Conservation (phyloP, 73 alveolate species). For the Paraurostyla sp. region DNA sequence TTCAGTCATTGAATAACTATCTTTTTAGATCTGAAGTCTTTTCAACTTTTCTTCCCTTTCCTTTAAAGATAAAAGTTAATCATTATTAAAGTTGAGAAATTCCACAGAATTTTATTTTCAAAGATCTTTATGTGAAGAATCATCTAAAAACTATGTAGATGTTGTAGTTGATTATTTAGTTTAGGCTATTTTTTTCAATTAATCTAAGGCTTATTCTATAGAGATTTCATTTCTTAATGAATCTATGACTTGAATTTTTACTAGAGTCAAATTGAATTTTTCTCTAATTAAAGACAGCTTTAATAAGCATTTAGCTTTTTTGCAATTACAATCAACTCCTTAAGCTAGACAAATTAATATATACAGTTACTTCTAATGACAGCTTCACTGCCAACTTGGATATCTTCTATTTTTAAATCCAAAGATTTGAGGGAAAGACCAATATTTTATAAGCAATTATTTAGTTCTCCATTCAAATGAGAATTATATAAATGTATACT, state of each 20-base stretch:
- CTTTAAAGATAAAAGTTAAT: too few relatives aligned
- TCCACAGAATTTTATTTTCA: too few relatives aligned
- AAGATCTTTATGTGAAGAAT: too few relatives aligned
- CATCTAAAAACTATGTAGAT: too few relatives aligned
- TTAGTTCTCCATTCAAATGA: slow-evolving; percentile 7
- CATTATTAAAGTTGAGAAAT: too few relatives aligned
- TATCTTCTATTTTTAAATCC: background rate
- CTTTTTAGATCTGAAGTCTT: too few relatives aligned
- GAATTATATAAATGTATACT: background rate
- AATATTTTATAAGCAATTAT: slow-evolving; percentile 1
- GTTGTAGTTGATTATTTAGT: too few relatives aligned
- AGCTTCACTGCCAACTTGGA: background rate
- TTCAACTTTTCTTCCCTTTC: too few relatives aligned
- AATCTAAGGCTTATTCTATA: too few relatives aligned
- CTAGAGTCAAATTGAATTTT: background rate
- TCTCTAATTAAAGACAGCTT: background rate
- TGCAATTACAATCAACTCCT: slow-evolving; percentile 4
- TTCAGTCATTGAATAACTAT: too few relatives aligned
- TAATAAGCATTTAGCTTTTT: slow-evolving; percentile 1
- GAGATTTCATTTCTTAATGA: background rate
- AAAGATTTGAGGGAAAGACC: slow-evolving; percentile 3
- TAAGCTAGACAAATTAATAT: background rate
- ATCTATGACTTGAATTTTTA: background rate
- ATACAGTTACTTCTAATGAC: background rate
- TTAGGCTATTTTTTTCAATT: too few relatives aligned